Conservation (phyloP, 768 basidiomycete species). For the Psilocybe subaeruginosa region DNA sequence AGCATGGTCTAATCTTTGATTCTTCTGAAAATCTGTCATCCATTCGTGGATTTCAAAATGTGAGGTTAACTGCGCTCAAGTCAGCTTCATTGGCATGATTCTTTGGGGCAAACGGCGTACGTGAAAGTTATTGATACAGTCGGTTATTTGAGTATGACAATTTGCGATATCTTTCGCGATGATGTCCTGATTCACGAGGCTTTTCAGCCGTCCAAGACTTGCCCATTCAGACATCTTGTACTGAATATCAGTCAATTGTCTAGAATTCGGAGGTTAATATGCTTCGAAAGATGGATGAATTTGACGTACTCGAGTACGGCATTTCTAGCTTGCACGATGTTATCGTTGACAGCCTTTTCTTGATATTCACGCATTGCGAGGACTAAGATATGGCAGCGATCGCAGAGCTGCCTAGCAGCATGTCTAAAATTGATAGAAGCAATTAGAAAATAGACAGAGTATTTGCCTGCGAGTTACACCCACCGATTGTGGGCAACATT, state of each 20-base stretch:
- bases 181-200: constrained; percentile 48
- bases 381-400: constrained; percentile 48
- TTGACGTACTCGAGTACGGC: constrained; percentile 26
- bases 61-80: constrained; percentile 40
- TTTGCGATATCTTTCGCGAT: constrained; percentile 45
- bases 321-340: constrained; percentile 35
- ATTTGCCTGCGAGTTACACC: not conserved
- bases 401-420: constrained; percentile 45
- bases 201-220: constrained; percentile 37
- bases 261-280: not conserved
- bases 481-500: constrained; percentile 51
- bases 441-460: constrained; percentile 3
- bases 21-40: constrained; percentile 46
- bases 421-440: constrained; percentile 29
- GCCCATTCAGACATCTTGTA: constrained; percentile 48
- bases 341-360: constrained; percentile 31
- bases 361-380: constrained; percentile 38
- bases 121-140: constrained; percentile 50
- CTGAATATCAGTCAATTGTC: constrained; percentile 33
- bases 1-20: constrained; percentile 41
- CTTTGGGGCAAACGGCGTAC: constrained; percentile 26
- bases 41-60: constrained; percentile 49
- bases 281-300: not conserved
- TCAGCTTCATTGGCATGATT: not conserved
- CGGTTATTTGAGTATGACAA: constrained; percentile 47